phyloP scores from a whole-genome alignment of 108 stramenopile species.

The Thalassiosira profunda region DNA sequence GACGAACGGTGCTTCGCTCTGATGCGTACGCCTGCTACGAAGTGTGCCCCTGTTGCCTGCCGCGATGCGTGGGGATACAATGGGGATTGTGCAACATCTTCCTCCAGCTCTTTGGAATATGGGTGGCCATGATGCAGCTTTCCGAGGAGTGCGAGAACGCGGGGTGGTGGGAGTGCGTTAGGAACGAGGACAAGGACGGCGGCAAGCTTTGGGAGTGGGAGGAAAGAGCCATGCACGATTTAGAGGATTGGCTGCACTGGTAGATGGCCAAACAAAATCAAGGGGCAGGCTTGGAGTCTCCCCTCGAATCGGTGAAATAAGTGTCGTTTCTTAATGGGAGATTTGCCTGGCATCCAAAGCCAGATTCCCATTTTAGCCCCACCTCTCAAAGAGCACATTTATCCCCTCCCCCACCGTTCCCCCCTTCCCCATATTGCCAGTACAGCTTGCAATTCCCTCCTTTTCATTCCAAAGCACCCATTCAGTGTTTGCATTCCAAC shows the following conservation, averaged over 20 bases:
- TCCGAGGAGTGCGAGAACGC: conserved; percentile 71
- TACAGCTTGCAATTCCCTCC: no score
- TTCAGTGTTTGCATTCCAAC: no score
- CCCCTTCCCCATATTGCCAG: no score
- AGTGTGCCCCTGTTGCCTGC: conserved; percentile 42
- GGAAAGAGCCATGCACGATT: not conserved
- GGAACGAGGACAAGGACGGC: conserved; percentile 15
- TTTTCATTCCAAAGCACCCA: no score
- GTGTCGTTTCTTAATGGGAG: no score
- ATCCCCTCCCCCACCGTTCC: no score
- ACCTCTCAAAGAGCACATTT: no score
- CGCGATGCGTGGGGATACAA: conserved; percentile 51
- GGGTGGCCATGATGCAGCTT: conserved; percentile 45
- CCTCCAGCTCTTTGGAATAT: conserved; percentile 44
- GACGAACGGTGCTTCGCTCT: conserved; percentile 41
- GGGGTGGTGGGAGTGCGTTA: conserved; percentile 72
- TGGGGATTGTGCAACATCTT: conserved; percentile 36
- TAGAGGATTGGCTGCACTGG: not conserved
- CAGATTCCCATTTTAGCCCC: no score
- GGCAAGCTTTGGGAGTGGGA: conserved; percentile 17
- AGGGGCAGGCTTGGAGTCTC: no score
- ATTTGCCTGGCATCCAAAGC: no score
- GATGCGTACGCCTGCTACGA: conserved; percentile 56
- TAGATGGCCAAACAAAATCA: no score
- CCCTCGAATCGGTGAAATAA: no score